Conservation (phyloP, 2,329 filamentous ascomycete species). For the Xylaria sp. region DNA sequence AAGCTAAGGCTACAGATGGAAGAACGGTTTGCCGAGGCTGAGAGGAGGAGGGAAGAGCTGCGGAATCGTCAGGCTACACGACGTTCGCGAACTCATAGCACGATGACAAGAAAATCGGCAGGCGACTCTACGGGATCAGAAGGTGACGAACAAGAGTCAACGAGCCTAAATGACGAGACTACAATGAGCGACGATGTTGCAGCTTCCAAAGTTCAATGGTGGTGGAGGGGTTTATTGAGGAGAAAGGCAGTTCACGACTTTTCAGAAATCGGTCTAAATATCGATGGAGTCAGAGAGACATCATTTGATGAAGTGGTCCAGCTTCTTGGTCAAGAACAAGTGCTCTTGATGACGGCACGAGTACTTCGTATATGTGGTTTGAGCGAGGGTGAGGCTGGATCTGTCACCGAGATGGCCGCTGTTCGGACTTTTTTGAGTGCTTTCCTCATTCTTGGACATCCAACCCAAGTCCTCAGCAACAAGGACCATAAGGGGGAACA, state of each 20-base stretch:
- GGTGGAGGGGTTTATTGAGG: conserved; percentile 71
- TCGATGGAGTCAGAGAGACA: conserved; percentile 75
- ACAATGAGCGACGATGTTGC: conserved; percentile 69
- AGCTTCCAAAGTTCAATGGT: conserved; percentile 72
- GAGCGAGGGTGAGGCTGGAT: conserved; percentile 70
- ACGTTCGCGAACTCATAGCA: conserved; percentile 64
- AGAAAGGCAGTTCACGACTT: conserved; percentile 73
- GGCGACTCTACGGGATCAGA: conserved; percentile 55
- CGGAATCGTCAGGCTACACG: conserved; percentile 63
- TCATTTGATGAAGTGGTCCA: conserved; percentile 79
- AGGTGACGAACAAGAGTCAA: conserved; percentile 58
- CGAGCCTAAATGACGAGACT: conserved; percentile 63
- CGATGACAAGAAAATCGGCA: conserved; percentile 52
- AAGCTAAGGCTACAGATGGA: conserved; percentile 79
- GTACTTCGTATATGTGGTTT: conserved; percentile 77
- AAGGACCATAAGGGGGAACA: conserved; percentile 71
- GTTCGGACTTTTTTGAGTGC: conserved; percentile 82
- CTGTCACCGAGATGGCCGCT: conserved; percentile 74
- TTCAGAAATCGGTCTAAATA: conserved; percentile 71
- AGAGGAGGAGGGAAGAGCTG: conserved; percentile 74
- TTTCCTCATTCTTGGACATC: conserved; percentile 82
- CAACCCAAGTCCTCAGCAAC: conserved; percentile 79
- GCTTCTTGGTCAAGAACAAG: conserved; percentile 72
- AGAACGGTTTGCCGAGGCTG: conserved; percentile 80
- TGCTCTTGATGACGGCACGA: conserved; percentile 72